Percentiles rank a stretch among this genome's conserved stretches.
Conservation (phyloP, 306 rosid genomes). For the Sicyos baderoa region DNA sequence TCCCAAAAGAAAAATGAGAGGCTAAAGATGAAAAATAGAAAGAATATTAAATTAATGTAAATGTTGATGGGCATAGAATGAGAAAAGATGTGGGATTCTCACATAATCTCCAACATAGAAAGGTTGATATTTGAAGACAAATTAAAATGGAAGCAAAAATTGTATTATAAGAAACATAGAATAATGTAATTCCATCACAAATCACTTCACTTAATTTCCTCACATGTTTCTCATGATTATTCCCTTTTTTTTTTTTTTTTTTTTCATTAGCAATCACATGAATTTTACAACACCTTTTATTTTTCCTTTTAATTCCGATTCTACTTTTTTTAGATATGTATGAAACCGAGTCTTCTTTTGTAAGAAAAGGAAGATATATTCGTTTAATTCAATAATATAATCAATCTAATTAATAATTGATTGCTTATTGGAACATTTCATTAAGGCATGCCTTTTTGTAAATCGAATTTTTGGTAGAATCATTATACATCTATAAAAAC, state of each 20-base stretch:
- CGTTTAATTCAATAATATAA: background rate
- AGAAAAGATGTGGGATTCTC: background rate
- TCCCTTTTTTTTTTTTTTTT: background rate
- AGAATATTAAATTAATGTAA: background rate
- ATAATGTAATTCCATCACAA: background rate
- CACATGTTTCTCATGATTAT: background rate
- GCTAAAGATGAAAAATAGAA: background rate
- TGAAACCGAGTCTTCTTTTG: background rate
- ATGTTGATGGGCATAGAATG: too few relatives aligned
- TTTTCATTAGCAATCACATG: background rate
- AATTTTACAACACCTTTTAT: background rate
- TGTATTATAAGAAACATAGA: background rate
- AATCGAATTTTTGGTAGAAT: too few relatives aligned
- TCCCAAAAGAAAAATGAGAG: background rate
- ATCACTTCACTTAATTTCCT: background rate
- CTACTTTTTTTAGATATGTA: background rate
- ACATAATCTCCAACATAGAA: background rate
- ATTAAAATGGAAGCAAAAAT: background rate
- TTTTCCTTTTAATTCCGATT: background rate
- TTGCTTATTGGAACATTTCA: too few relatives aligned
- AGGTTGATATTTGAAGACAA: background rate
- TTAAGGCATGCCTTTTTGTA: too few relatives aligned
- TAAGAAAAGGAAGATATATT: background rate
- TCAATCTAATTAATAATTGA: too few relatives aligned
- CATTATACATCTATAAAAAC: too few relatives aligned